Base-by-base conservation (phyloP, 352 stramenopile genomes). In the Phytopythium vexans region DNA sequence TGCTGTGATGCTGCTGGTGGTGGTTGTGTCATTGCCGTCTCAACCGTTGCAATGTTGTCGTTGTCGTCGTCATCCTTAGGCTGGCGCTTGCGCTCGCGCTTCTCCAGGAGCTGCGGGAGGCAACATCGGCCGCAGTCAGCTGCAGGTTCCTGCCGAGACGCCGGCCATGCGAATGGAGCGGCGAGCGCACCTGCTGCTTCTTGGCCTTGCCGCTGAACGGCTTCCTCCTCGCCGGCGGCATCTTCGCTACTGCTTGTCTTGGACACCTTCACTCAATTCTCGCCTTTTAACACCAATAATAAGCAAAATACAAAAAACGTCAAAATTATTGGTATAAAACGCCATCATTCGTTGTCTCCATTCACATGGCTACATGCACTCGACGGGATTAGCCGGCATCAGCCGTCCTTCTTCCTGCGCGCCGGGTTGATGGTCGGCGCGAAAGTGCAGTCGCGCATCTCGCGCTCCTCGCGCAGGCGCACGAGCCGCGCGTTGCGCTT, bases 161-260 rank as follows among this genome's bases (percentile, higher is more conserved):
- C 21, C 21, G 21, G 21, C 21, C 21, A 27, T 2, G 2, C 2
- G 21, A 27, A 27, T 27, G 21, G 21, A 27, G 21, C 33, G 4
- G 15, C 15, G 5, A 27, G 27, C 37, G 32, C 27, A 88, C 82
- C 75, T 94, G 84, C 56, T 91, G 80, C 70, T 94, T 94, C 77
- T 94, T 94, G 56, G 80, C 81, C 54, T 94, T 94, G 59, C 80
- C 82, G 52, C 81, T 92, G 54, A 94, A 94, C n/a, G 81, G 84
- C 66, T 83, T 92, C 68, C 84, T 89, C 55, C 74, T 59, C 35
- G 46, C 60, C 16, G 72, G 64, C 43, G 67, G 21, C 67, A 79
- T 81, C 5, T 6, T 37, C 6, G 35, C 32, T 37, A 32, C 40
- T 45, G 11, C 27, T 12, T 21, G 21, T 14, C 27, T 39, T 3